These are phyloP conservation scores for Hypsizygus marmoreus DNA, from an alignment of 768 basidiomycete species.

Conservation along the genomic window DNA sequence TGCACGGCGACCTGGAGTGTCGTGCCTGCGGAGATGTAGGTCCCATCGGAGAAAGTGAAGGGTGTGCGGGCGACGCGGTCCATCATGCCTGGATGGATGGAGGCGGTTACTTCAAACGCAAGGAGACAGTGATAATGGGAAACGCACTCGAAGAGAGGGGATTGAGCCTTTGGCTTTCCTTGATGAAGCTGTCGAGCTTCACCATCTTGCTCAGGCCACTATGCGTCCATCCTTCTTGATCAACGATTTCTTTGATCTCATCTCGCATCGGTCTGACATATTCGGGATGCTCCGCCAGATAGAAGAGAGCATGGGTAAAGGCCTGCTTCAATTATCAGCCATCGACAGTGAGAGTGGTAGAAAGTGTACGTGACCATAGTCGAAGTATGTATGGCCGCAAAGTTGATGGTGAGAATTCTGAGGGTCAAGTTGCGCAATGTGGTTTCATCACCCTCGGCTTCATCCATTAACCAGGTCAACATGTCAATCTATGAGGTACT, in stretches of 20 bases:
- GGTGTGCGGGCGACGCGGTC: conserved; percentile 18
- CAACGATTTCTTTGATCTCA: conserved; percentile 42
- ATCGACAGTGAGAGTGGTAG: background rate
- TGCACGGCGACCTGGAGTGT: no score
- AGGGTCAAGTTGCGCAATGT: conserved; percentile 28
- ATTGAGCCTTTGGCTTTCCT: conserved; percentile 36
- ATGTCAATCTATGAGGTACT: conserved; percentile 35
- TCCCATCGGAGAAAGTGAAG: conserved; percentile 28
- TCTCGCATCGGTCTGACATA: conserved; percentile 37
- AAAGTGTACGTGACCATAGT: conserved; percentile 28
- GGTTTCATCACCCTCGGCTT: conserved; percentile 30
- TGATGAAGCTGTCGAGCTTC: conserved; percentile 46
- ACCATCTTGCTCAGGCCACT: conserved; percentile 36
- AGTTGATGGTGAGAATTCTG: conserved; percentile 35
- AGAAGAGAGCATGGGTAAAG: conserved; percentile 36
- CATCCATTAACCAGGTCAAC: conserved; percentile 43
- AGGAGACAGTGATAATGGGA: background rate
- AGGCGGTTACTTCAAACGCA: background rate
- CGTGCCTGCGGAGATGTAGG: conserved; percentile 25
- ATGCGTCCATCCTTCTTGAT: conserved; percentile 38
- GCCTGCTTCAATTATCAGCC: conserved; percentile 23
- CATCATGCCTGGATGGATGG: conserved; percentile 20
- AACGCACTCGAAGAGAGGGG: conserved; percentile 28
- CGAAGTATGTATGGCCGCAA: conserved; percentile 40
- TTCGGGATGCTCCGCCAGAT: conserved; percentile 37